These are phyloP conservation scores for Penicillium coffeae DNA, from an alignment of 495 filamentous ascomycete species.

Conservation along the genomic window DNA sequence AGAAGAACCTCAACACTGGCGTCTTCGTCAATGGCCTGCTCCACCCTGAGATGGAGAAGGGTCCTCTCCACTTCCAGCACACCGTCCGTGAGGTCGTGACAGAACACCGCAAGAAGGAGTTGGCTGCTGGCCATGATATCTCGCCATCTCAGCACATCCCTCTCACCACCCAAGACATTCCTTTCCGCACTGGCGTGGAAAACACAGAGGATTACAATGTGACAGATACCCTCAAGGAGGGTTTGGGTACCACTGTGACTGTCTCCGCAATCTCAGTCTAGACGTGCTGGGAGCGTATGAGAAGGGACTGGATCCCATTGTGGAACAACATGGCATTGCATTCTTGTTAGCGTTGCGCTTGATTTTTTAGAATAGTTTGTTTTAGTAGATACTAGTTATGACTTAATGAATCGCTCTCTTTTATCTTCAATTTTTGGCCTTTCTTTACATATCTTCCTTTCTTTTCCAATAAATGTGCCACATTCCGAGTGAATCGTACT, in stretches of 20 bases:
- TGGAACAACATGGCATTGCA: background rate
- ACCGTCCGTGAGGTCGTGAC: constrained; percentile 36
- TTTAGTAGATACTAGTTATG: background rate
- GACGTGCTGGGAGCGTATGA: background rate
- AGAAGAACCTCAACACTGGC: constrained; percentile 47
- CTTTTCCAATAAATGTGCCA: too few species aligned
- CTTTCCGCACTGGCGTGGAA: background rate
- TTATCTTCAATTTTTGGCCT: too few species aligned
- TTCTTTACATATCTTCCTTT: too few species aligned
- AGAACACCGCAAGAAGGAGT: constrained; percentile 32
- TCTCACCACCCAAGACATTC: background rate
- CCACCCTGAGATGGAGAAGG: constrained; percentile 44
- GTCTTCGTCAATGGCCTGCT: constrained; percentile 47
- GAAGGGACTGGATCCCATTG: background rate
- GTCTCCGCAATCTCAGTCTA: background rate
- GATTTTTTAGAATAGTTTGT: background rate
- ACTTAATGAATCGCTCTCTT: background rate
- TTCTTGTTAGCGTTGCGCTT: background rate
- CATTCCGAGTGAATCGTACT: too few species aligned
- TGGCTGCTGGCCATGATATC: constrained; percentile 30
- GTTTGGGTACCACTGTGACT: background rate
- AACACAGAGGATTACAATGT: background rate
- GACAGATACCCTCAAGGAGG: background rate
- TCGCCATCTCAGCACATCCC: constrained; percentile 30
- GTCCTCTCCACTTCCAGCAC: constrained; percentile 46